These are phyloP conservation scores for Microbotryomycetes sp. DNA, from an alignment of 1,284 basidiomycete species.

Conservation along the genomic window DNA sequence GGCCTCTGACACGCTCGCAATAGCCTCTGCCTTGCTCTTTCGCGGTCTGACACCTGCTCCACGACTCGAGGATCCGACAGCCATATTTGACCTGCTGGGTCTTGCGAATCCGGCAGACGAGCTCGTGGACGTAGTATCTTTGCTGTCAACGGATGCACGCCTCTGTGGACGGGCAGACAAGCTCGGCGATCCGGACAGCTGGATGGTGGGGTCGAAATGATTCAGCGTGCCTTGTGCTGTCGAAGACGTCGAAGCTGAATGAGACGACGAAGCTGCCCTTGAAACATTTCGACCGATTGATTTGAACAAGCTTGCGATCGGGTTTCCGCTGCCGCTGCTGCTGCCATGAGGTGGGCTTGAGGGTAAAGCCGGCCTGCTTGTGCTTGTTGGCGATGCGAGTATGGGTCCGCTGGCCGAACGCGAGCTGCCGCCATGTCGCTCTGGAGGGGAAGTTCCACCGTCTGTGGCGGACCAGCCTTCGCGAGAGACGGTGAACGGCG, in stretches of 20 bases:
- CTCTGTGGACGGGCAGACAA: background rate
- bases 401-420: too few species aligned
- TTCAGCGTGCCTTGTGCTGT: too few species aligned
- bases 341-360: background rate
- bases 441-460: too few species aligned
- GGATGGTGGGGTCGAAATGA: background rate
- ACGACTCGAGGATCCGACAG: conserved; percentile 12
- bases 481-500: background rate
- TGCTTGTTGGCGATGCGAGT: too few species aligned
- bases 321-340: background rate
- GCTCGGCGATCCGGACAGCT: background rate
- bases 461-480: background rate
- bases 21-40: conserved; percentile 12
- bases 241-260: background rate
- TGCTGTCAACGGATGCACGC: background rate
- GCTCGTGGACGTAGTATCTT: background rate
- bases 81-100: background rate
- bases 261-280: background rate
- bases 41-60: conserved; percentile 22
- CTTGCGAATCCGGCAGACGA: background rate
- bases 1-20: background rate
- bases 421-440: too few species aligned
- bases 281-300: background rate
- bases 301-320: background rate
- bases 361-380: too few species aligned